These are phyloP conservation scores for Gautieria morchelliformis DNA, from an alignment of 768 basidiomycete species.

Conservation along the genomic window DNA sequence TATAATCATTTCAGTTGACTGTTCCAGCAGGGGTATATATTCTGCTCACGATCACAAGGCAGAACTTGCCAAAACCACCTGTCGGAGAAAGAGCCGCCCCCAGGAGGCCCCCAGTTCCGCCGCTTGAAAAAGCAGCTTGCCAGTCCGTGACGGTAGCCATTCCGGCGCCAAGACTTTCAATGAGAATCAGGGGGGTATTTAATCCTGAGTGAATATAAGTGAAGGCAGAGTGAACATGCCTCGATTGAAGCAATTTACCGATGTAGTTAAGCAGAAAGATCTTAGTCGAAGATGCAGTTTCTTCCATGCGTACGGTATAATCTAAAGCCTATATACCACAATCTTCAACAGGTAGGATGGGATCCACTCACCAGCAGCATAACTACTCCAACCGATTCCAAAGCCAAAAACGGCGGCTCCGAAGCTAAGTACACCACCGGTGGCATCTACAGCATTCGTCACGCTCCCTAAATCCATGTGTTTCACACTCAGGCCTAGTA, in stretches of 20 bases:
- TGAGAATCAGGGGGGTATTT: constrained; percentile 22
- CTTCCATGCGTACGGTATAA: constrained; percentile 33
- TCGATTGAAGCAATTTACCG: background rate
- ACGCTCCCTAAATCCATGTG: constrained; percentile 17
- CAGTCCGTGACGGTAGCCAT: constrained; percentile 31
- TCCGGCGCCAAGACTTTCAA: constrained; percentile 39
- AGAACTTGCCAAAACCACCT: constrained; percentile 35
- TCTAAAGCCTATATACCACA: constrained; percentile 42
- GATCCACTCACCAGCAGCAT: constrained; percentile 20
- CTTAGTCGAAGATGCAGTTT: constrained; percentile 23
- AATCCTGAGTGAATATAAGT: constrained; percentile 14
- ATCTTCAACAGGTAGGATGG: constrained; percentile 11
- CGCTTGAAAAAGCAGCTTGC: constrained; percentile 23
- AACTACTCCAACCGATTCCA: constrained; percentile 30
- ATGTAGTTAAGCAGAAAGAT: constrained; percentile 32
- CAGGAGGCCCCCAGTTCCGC: constrained; percentile 38
- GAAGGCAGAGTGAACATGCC: background rate
- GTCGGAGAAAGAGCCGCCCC: constrained; percentile 29
- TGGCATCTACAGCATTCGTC: constrained; percentile 18
- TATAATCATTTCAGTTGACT: background rate
- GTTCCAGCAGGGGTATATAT: background rate
- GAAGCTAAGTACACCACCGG: constrained; percentile 29
- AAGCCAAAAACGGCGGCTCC: constrained; percentile 27
- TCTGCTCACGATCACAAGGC: constrained; percentile 28
- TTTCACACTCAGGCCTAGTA: constrained; percentile 22